Evolutionary conservation across 768 basidiomycete genomes (phyloP).

Genomic region (Butyriboletus loyo): DNA sequence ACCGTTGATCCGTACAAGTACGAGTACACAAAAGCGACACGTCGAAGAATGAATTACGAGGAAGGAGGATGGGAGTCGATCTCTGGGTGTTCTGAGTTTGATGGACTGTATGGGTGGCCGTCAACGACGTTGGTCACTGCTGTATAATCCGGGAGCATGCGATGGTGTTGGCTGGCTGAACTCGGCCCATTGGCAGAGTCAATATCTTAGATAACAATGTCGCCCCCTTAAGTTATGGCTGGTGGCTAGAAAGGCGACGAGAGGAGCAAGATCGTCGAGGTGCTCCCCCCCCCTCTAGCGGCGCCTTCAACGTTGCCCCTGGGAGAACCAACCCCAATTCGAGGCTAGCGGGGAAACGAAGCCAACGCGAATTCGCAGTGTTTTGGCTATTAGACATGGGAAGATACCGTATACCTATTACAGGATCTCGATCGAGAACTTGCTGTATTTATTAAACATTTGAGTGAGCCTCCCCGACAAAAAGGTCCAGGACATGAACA

Average conservation of each 20-base stretch:
- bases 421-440: constrained; percentile 1
- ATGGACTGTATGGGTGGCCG: not conserved
- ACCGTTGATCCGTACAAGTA: too few relatives aligned
- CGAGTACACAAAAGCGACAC: too few relatives aligned
- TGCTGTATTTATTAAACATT: not conserved
- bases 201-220: not conserved
- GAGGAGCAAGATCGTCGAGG: not conserved
- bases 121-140: not conserved
- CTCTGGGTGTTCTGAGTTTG: not conserved
- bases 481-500: not conserved
- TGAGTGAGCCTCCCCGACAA: not conserved
- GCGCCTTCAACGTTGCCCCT: not conserved
- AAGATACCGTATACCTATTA: not conserved
- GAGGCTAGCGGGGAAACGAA: not conserved
- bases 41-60: not conserved
- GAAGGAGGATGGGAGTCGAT: not conserved
- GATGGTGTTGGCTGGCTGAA: too few relatives aligned
- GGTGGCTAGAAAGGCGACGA: not conserved
- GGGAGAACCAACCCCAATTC: not conserved
- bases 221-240: not conserved
- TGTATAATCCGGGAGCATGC: not conserved
- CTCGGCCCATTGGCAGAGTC: not conserved
- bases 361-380: not conserved
- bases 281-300: not conserved
- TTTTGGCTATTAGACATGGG: not conserved